Conservation (phyloP, 225 moss, liverwort and hornwort genomes). For the Anthoceros angustus region DNA sequence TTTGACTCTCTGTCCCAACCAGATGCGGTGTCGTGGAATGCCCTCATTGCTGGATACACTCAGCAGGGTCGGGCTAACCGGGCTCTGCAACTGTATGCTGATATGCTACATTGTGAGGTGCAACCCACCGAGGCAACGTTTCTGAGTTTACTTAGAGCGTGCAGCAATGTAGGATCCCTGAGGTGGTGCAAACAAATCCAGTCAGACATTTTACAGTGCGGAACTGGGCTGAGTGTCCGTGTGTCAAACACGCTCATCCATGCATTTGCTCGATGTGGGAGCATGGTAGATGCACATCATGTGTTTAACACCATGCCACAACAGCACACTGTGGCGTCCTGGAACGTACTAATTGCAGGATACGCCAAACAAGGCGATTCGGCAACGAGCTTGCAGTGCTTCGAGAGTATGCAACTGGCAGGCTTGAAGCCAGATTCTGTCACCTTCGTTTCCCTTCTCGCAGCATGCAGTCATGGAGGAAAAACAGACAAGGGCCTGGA, state of each 20-base stretch:
- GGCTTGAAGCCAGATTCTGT: not conserved
- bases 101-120: not conserved
- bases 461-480: not conserved
- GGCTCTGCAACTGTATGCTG: not conserved
- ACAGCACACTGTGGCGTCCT: not conserved
- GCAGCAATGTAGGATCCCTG: no score
- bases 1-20: not conserved
- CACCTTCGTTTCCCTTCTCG: not conserved
- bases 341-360: not conserved
- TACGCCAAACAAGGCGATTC: not conserved
- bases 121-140: not conserved
- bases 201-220: no score
- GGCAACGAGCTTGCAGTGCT: not conserved
- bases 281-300: not conserved
- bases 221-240: no score
- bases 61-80: not conserved
- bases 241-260: not conserved
- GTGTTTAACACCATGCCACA: not conserved
- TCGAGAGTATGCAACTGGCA: not conserved
- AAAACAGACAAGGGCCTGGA: not conserved
- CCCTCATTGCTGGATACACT: not conserved
- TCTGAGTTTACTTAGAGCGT: no score
- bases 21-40: not conserved
- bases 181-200: no score
- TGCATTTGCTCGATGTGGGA: not conserved